phyloP scores from a whole-genome alignment of 2,329 filamentous ascomycete genomes.

The Paraphoma sp. region DNA sequence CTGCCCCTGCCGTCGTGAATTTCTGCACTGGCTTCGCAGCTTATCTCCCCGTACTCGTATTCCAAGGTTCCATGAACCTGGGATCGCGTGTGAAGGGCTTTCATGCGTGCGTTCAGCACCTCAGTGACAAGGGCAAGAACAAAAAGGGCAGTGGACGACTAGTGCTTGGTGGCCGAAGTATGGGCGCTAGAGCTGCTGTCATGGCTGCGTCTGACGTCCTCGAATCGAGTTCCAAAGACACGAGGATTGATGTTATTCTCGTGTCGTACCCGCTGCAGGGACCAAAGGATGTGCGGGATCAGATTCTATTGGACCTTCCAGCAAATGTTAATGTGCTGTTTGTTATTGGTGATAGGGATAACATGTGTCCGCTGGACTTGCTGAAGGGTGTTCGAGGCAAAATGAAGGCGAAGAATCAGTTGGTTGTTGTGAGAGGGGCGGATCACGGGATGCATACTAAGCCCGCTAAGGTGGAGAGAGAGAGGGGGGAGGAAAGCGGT shows the following conservation, averaged over 20 bases:
- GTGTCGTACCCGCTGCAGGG: constrained; percentile 52
- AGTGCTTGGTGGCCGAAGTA: constrained; percentile 51
- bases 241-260: constrained; percentile 38
- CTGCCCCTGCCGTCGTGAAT: constrained; percentile 46
- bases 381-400: constrained; percentile 34
- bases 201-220: constrained; percentile 41
- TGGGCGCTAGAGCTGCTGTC: constrained; percentile 53
- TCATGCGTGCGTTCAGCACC: constrained; percentile 41
- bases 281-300: constrained; percentile 46
- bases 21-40: constrained; percentile 49
- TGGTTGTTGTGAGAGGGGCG: constrained; percentile 46
- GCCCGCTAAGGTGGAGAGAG: constrained; percentile 29
- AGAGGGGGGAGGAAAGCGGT: constrained; percentile 42
- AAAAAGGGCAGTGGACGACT: constrained; percentile 1
- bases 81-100: constrained; percentile 47
- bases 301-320: constrained; percentile 47
- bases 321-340: constrained; percentile 46
- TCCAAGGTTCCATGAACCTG: constrained; percentile 53
- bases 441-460: constrained; percentile 52
- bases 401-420: constrained; percentile 48
- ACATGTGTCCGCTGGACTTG: constrained; percentile 29
- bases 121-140: neutral
- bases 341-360: constrained; percentile 42
- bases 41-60: constrained; percentile 34
- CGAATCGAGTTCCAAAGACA: neutral